phyloP scores from a whole-genome alignment of 768 basidiomycete genomes.

The Boletus vermiculosoides region DNA sequence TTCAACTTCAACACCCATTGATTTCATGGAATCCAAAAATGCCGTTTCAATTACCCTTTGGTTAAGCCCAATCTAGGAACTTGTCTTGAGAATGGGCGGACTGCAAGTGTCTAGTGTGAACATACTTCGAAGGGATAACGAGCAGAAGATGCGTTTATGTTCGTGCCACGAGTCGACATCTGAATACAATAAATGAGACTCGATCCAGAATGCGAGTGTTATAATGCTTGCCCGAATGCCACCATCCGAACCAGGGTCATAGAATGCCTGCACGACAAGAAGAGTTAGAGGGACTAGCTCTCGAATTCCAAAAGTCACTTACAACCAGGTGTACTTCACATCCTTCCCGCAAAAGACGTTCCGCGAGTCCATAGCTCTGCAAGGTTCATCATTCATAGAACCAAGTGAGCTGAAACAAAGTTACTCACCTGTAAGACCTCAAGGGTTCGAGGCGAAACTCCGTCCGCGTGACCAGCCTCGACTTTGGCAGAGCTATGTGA shows the following conservation, averaged over 20 bases:
- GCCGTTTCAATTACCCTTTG: constrained; percentile 36
- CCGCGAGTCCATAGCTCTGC: constrained; percentile 74
- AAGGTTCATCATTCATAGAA: not conserved
- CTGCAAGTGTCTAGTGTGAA: not conserved
- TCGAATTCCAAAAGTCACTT: constrained; percentile 20
- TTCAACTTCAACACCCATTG: constrained; percentile 31
- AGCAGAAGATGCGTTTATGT: constrained; percentile 58
- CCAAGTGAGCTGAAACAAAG: not conserved
- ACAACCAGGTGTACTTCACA: constrained; percentile 69
- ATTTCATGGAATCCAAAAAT: constrained; percentile 36
- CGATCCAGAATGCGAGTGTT: not conserved
- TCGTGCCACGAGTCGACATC: constrained; percentile 60
- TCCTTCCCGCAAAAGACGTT: constrained; percentile 57
- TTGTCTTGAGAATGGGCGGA: not conserved
- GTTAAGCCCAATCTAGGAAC: constrained; percentile 28
- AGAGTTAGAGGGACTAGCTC: not conserved
- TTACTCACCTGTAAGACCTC: constrained; percentile 47
- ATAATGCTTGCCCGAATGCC: constrained; percentile 51
- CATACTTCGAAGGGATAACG: constrained; percentile 70
- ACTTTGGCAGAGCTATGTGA: constrained; percentile 15
- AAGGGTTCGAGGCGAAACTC: constrained; percentile 26
- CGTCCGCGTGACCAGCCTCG: constrained; percentile 29
- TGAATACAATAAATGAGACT: constrained; percentile 24
- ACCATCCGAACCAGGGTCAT: constrained; percentile 60
- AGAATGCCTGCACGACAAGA: constrained; percentile 56